Conservation (phyloP, 2,329 filamentous ascomycete species). For the Teratosphaeria pseudoeucalypti region DNA sequence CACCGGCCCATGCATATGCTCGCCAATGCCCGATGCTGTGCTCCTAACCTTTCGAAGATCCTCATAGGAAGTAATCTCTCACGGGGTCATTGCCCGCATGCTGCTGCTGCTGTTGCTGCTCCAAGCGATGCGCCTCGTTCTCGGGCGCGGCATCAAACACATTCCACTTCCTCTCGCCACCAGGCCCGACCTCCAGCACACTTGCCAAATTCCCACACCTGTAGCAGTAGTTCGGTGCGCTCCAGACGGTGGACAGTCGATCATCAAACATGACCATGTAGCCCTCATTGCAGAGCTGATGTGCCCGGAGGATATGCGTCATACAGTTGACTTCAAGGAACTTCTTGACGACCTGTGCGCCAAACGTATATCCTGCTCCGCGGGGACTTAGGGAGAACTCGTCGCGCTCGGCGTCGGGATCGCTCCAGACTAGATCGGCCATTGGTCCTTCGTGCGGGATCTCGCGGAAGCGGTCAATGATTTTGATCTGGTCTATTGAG, state of each 20-base stretch:
- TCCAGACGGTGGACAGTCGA: constrained; percentile 91
- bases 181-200: constrained; percentile 89
- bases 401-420: constrained; percentile 92
- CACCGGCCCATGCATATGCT: not conserved
- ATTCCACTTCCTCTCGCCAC: constrained; percentile 90
- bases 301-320: constrained; percentile 94
- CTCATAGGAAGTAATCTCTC: constrained; percentile 59
- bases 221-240: constrained; percentile 67
- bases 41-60: not conserved
- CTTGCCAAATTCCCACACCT: constrained; percentile 91
- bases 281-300: constrained; percentile 95
- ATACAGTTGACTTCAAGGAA: constrained; percentile 96
- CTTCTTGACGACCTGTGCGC: constrained; percentile 94
- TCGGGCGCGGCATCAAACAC: constrained; percentile 95
- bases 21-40: not conserved
- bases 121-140: constrained; percentile 75
- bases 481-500: constrained; percentile 98
- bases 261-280: constrained; percentile 97
- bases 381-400: constrained; percentile 91
- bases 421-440: constrained; percentile 98
- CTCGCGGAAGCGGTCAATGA: constrained; percentile 96
- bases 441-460: constrained; percentile 98
- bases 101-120: constrained; percentile 58
- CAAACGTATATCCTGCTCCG: constrained; percentile 94
- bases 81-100: constrained; percentile 62